A percentile compares a stretch with the other conserved stretches of the same genome.
phyloP scores from a whole-genome alignment of 2,329 filamentous ascomycete species.

The Colletotrichum sp. region DNA sequence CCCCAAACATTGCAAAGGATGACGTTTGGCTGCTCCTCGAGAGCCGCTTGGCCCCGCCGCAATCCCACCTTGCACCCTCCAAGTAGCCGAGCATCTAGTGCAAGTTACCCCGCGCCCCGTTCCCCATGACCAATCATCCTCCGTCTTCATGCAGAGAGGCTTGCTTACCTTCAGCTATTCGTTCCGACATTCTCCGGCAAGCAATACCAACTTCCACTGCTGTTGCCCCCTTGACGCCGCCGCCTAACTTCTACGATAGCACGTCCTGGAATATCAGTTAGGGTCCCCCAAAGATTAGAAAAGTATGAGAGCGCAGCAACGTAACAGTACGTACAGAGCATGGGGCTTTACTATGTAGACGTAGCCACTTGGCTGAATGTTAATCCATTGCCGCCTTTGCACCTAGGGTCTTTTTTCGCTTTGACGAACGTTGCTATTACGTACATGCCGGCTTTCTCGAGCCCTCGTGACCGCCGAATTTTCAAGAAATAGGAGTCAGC shows the following conservation, averaged over 20 bases:
- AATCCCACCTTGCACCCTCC: not conserved
- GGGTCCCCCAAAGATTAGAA: not conserved
- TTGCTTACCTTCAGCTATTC: not conserved
- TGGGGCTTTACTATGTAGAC: not conserved
- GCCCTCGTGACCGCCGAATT: conserved; percentile 5
- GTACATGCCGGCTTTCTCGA: not conserved
- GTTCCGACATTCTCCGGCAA: conserved; percentile 20
- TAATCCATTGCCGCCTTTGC: not conserved
- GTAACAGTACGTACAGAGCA: not conserved
- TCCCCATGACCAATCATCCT: not conserved
- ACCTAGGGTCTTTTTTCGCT: not conserved
- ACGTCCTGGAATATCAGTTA: not conserved
- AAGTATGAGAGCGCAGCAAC: not conserved
- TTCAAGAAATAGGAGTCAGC: not conserved
- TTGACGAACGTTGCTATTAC: conserved; percentile 3
- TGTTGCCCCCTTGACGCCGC: not conserved
- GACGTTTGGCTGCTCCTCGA: conserved; percentile 19
- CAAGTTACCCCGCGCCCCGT: conserved; percentile 11
- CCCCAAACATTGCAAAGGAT: conserved; percentile 18
- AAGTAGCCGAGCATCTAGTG: conserved; percentile 5
- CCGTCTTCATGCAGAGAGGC: not conserved
- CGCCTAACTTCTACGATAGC: not conserved
- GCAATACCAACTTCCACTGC: not conserved
- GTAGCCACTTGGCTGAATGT: not conserved
- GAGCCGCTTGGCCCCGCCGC: conserved; percentile 18